These are phyloP conservation scores for Sporobolomyces pararoseus DNA, from an alignment of 768 basidiomycete species.

Conservation along the genomic window DNA sequence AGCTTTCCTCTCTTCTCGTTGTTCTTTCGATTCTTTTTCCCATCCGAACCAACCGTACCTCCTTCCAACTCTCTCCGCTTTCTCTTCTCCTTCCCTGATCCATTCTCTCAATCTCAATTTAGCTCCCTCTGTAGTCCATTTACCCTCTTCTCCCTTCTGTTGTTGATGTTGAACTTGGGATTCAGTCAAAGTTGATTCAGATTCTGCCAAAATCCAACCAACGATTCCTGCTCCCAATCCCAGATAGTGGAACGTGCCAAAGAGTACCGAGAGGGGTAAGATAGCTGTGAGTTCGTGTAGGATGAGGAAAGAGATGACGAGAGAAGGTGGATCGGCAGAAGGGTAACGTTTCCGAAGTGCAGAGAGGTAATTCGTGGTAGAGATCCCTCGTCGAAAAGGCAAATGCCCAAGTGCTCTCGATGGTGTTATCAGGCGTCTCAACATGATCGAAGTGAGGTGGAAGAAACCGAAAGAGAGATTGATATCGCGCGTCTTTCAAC, in stretches of 20 bases:
- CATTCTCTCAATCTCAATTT: constrained; percentile 47
- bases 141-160: constrained; percentile 36
- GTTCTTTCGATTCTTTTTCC: constrained; percentile 24
- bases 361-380: constrained; percentile 23
- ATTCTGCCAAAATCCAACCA: constrained; percentile 43
- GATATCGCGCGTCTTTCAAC: background rate
- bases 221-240: constrained; percentile 69
- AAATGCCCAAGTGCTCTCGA: background rate
- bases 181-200: constrained; percentile 42
- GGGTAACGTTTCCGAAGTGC: constrained; percentile 59
- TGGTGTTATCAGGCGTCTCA: background rate
- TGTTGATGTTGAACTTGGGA: too few relatives aligned
- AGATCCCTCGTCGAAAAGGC: background rate
- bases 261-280: constrained; percentile 68
- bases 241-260: constrained; percentile 63
- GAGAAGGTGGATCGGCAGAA: constrained; percentile 69
- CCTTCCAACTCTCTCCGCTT: constrained; percentile 30
- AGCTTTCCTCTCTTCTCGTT: constrained; percentile 9
- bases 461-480: background rate
- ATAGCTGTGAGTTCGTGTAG: constrained; percentile 83
- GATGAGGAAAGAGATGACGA: constrained; percentile 71
- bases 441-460: background rate
- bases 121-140: constrained; percentile 42
- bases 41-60: constrained; percentile 37
- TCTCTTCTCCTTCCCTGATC: constrained; percentile 31